Evolutionary conservation across 257 asterid species (phyloP).

Genomic region (Apocynum venetum): DNA sequence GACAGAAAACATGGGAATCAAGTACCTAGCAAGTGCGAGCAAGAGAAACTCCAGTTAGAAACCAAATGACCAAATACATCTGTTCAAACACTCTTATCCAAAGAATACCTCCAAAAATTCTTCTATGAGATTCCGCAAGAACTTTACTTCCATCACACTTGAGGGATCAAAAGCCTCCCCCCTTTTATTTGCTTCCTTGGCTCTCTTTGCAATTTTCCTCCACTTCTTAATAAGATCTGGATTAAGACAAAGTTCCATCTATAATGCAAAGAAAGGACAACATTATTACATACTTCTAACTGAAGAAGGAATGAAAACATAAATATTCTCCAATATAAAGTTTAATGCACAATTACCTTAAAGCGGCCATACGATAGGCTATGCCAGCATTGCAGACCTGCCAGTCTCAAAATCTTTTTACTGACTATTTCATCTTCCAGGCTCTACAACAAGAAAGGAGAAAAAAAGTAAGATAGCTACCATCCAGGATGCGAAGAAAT

Average conservation of each 20-base stretch:
- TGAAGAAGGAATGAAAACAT: neutral
- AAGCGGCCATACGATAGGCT: slow-evolving; percentile 90
- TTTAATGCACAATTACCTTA: slow-evolving; percentile 45
- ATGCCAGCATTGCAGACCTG: slow-evolving; percentile 93
- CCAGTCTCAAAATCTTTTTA: slow-evolving; percentile 78
- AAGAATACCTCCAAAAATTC: slow-evolving; percentile 78
- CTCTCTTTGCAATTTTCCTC: slow-evolving; percentile 73
- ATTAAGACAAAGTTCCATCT: slow-evolving; percentile 89
- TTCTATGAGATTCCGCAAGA: slow-evolving; percentile 77
- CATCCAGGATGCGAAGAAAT: neutral
- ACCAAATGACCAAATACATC: slow-evolving; percentile 2
- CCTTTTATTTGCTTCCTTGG: slow-evolving; percentile 58
- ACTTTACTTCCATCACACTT: slow-evolving; percentile 58
- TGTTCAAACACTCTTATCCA: slow-evolving; percentile 1
- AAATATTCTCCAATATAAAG: neutral
- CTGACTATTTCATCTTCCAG: slow-evolving; percentile 94
- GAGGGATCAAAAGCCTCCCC: slow-evolving; percentile 57
- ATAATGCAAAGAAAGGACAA: slow-evolving; percentile 13
- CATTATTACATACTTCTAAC: slow-evolving; percentile 16
- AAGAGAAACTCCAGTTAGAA: slow-evolving; percentile 20
- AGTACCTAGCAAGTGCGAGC: slow-evolving; percentile 60
- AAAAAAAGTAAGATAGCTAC: neutral
- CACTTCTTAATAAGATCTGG: slow-evolving; percentile 72
- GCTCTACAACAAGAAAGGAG: slow-evolving; percentile 45
- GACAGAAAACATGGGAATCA: slow-evolving; percentile 63